A percentile compares a stretch with the other conserved stretches of the same genome.
These are phyloP conservation scores for Pisolithus orientalis DNA, from an alignment of 768 basidiomycete genomes.

Conservation along the genomic window DNA sequence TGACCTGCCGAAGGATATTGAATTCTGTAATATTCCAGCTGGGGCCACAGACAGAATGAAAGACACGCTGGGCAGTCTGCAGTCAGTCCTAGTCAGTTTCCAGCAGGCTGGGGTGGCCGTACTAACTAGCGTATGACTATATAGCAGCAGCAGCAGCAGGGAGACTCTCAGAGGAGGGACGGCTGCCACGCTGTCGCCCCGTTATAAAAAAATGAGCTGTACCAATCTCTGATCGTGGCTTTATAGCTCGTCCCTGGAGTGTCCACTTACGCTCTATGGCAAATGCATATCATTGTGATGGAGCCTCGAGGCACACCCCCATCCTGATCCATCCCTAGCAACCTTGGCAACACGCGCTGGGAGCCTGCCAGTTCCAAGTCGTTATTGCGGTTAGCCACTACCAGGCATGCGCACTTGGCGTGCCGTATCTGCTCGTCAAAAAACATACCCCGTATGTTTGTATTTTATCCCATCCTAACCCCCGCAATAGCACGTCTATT, in stretches of 20 bases:
- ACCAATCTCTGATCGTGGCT: not conserved
- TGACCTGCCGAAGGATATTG: conserved; percentile 11
- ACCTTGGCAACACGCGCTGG: not conserved
- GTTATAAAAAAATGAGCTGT: not conserved
- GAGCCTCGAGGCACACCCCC: not conserved
- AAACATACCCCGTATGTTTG: not conserved
- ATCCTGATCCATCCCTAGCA: not conserved
- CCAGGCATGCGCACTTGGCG: not conserved
- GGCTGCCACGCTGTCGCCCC: conserved; percentile 27
- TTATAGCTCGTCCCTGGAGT: not conserved
- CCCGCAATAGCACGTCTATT: too few species aligned
- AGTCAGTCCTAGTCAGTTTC: conserved; percentile 11
- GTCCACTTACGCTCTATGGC: not conserved
- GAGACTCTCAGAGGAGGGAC: not conserved
- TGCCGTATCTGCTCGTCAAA: not conserved
- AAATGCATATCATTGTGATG: not conserved
- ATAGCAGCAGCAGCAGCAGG: conserved; percentile 2
- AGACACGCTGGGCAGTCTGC: conserved; percentile 1
- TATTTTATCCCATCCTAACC: too few species aligned
- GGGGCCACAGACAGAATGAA: not conserved
- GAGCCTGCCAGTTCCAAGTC: not conserved
- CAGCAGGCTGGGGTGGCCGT: too few species aligned
- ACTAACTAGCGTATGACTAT: too few species aligned
- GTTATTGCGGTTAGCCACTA: not conserved
- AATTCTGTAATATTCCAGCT: not conserved